A percentile compares a stretch with the other conserved stretches of the same genome.
phyloP scores from a whole-genome alignment of 371 early-diverging fungal species.

The Dinochytrium kinnereticum region DNA sequence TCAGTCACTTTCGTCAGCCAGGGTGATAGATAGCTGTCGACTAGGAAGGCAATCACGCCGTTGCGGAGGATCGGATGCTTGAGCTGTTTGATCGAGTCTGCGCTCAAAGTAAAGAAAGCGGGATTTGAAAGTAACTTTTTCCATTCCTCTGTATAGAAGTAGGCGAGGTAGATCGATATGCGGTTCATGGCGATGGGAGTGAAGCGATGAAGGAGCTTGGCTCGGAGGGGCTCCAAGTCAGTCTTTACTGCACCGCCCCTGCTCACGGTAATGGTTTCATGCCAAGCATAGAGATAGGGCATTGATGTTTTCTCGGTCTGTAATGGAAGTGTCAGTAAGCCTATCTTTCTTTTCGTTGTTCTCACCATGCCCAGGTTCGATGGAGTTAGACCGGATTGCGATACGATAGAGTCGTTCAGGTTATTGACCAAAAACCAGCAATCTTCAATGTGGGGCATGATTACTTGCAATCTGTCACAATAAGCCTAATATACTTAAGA shows the following conservation, averaged over 20 bases:
- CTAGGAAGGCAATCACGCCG: not conserved
- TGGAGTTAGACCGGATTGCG: not conserved
- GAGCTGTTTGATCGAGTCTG: not conserved
- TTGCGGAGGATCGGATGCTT: conserved; percentile 6
- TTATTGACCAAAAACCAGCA: conserved; percentile 1
- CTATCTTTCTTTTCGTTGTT: not conserved
- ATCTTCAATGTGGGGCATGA: not conserved
- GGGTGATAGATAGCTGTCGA: not conserved
- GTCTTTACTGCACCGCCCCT: not conserved
- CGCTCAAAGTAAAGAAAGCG: not conserved
- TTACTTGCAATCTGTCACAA: not conserved
- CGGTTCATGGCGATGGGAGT: not conserved
- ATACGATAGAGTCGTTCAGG: not conserved
- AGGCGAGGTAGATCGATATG: not conserved
- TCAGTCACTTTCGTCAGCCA: not conserved
- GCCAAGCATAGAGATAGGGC: not conserved
- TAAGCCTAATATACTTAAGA: not conserved
- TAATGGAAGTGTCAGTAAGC: not conserved
- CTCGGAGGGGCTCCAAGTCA: not conserved
- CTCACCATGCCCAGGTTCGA: not conserved
- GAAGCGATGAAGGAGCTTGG: not conserved
- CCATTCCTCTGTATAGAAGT: not conserved
- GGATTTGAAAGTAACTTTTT: no score
- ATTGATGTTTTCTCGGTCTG: not conserved
- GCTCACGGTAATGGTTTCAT: not conserved